Base-by-base conservation (phyloP, 2,329 filamentous ascomycete species). In the Madurella fahalii region DNA sequence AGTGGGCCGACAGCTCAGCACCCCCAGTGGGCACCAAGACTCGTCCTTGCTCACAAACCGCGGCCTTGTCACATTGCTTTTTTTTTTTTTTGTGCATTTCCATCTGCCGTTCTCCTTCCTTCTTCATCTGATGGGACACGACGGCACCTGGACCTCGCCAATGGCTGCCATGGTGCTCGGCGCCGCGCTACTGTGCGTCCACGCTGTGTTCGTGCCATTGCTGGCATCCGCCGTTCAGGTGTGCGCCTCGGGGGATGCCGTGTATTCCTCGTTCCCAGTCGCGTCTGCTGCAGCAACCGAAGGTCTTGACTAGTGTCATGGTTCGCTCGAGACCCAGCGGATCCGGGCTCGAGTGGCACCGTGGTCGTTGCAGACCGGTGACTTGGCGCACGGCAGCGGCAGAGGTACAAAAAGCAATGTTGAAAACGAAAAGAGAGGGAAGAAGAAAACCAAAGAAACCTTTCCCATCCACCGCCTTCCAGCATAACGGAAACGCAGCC, bases 301-400 rank as follows among this genome's bases (percentile, higher is more conserved):
- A 40, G 48, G 54, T 48, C 49, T 51, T 52, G 37, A 43, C 49
- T 51, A 53, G 52, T 60, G 59, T 47, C 63, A 61, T 63, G 58
- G 60, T 60, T 48, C 45, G 46, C 43, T 50, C 47, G 43, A 54
- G 42, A 57, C 54, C 58, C 58, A 58, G 60, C 57, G 59, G 55
- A 60, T 54, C 44, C 57, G 43, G 50, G 51, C 53, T 54, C 51
- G 46, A 56, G 61, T 61, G 55, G 50, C 58, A 63, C 58, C 47
- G 39, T 53, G 45, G 54, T 39, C 16, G 48, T 49, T 51, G 37
- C 32, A 37, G 53, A 46, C 40, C 15, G 47, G 52, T 64, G 59
- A 63, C 58, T 59, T 63, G 62, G 64, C 64, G 59, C 54, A 57
- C 59, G 58, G 46, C 46, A 58, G 48, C 47, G 48, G 53, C 44